Evolutionary conservation across 164 flowering plant species (phyloP).

Genomic region (Annona squamosa): DNA sequence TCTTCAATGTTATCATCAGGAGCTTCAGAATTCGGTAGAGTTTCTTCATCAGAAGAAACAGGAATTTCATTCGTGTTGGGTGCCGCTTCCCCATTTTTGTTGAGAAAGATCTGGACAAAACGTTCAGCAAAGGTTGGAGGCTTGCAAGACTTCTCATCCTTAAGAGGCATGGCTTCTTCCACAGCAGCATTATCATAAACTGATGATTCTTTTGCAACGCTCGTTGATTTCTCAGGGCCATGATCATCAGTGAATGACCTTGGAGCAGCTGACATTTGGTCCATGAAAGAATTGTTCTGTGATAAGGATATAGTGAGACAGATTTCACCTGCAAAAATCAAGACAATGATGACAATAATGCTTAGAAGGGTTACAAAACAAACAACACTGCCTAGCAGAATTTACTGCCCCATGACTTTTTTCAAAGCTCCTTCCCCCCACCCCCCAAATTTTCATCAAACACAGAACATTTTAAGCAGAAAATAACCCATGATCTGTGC

Average conservation of each 20-base stretch:
- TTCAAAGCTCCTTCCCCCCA: too few relatives aligned
- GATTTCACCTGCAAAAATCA: conserved; percentile 60
- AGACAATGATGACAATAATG: background rate
- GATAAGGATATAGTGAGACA: conserved; percentile 57
- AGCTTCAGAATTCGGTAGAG: conserved; percentile 24
- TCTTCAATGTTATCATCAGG: conserved; percentile 38
- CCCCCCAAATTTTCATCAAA: too few relatives aligned
- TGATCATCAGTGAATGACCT: conserved; percentile 22
- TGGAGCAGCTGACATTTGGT: conserved; percentile 12
- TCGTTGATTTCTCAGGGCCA: conserved; percentile 21
- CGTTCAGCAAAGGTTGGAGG: conserved; percentile 40
- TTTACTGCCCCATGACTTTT: too few relatives aligned
- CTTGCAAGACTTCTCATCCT: conserved; percentile 44
- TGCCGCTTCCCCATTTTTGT: conserved; percentile 33
- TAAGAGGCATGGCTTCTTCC: conserved; percentile 31
- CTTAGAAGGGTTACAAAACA: background rate
- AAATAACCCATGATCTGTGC: too few relatives aligned
- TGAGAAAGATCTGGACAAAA: conserved; percentile 54
- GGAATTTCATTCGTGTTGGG: conserved; percentile 17
- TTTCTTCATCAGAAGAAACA: conserved; percentile 36
- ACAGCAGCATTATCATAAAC: conserved; percentile 21
- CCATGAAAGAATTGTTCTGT: conserved; percentile 34
- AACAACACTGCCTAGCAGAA: too few relatives aligned
- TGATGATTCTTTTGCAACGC: conserved; percentile 24
- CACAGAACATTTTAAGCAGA: too few relatives aligned